These are phyloP conservation scores for Clarireedia paspali DNA, from an alignment of 2,329 filamentous ascomycete species.

Conservation along the genomic window DNA sequence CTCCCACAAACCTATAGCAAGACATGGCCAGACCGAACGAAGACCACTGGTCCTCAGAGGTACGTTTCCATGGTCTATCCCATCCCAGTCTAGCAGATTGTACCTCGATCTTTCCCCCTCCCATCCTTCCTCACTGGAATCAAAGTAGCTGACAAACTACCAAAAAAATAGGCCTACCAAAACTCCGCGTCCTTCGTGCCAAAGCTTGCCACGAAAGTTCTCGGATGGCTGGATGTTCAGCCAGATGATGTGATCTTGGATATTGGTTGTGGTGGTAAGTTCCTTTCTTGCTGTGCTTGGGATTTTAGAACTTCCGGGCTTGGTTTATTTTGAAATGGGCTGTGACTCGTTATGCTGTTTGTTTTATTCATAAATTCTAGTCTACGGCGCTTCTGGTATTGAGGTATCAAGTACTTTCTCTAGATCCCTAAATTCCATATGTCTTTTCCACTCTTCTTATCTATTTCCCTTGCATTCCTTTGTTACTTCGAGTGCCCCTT, in stretches of 20 bases:
- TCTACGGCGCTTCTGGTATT: too few species aligned
- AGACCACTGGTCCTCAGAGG: conserved; percentile 34
- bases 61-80: conserved; percentile 10
- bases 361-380: too few species aligned
- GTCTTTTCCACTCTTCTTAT: too few species aligned
- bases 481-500: not conserved
- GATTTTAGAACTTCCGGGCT: not conserved
- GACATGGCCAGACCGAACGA: conserved; percentile 9
- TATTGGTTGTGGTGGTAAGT: conserved; percentile 54
- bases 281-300: not conserved
- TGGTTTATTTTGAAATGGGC: too few species aligned
- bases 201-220: conserved; percentile 49
- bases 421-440: too few species aligned
- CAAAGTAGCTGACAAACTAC: not conserved
- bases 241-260: conserved; percentile 52
- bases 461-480: too few species aligned
- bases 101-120: not conserved
- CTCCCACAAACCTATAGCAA: too few species aligned
- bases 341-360: too few species aligned
- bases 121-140: too few species aligned
- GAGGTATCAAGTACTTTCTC: too few species aligned
- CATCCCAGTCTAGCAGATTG: not conserved
- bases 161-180: conserved; percentile 40
- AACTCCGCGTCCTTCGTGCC: conserved; percentile 57
- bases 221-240: conserved; percentile 50